A percentile compares a stretch with the other conserved stretches of the same genome.
phyloP scores from a whole-genome alignment of 768 basidiomycete species.

The Sporobolomyces phaffii region DNA sequence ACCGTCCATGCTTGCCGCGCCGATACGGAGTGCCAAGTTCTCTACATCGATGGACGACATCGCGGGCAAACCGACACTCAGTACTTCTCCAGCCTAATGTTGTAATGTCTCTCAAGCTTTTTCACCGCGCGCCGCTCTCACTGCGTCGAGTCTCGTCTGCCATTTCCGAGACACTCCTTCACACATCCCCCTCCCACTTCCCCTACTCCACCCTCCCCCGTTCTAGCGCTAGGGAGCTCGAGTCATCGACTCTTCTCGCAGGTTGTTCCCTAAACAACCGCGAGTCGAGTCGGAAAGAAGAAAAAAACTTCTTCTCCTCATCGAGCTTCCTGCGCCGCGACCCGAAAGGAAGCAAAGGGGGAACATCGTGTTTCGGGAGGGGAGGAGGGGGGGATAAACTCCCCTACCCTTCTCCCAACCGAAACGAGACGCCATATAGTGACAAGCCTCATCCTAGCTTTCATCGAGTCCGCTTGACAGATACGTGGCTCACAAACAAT shows the following conservation, averaged over 20 bases:
- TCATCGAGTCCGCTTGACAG: constrained; percentile 63
- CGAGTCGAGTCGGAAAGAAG: too few relatives aligned
- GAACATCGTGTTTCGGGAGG: too few relatives aligned
- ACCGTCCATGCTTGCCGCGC: constrained; percentile 54
- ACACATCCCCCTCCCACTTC: not conserved
- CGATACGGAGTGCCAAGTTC: constrained; percentile 60
- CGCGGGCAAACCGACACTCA: constrained; percentile 46
- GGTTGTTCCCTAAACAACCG: constrained; percentile 48
- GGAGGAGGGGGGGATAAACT: too few relatives aligned
- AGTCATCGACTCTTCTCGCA: not conserved
- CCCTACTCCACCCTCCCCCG: not conserved
- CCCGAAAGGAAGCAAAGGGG: too few relatives aligned
- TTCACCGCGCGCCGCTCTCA: too few relatives aligned
- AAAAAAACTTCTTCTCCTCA: too few relatives aligned
- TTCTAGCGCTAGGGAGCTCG: not conserved
- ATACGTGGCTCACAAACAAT: constrained; percentile 81
- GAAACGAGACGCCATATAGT: constrained; percentile 62
- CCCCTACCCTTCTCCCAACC: too few relatives aligned
- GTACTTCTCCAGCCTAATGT: constrained; percentile 49
- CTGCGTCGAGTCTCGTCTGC: too few relatives aligned
- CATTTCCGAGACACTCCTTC: not conserved
- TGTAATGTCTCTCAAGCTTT: constrained; percentile 15
- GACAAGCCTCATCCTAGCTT: constrained; percentile 64
- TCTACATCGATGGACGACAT: constrained; percentile 69
- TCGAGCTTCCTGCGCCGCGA: too few relatives aligned